These are phyloP conservation scores for Alternaria novae-zelandiae DNA, from an alignment of 2,329 filamentous ascomycete genomes.

Conservation along the genomic window DNA sequence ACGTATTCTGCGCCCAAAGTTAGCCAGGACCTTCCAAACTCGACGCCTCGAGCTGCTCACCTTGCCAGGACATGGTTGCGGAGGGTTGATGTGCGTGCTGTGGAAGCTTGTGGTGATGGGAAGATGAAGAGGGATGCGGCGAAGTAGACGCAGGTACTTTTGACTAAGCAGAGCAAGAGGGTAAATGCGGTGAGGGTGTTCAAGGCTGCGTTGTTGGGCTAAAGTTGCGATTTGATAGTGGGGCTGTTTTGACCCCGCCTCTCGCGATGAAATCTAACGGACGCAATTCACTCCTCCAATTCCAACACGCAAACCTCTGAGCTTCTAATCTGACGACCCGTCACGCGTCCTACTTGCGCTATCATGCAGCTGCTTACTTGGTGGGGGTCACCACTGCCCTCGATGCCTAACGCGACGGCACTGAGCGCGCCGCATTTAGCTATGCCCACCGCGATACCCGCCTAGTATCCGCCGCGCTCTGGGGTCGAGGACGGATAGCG, in stretches of 20 bases:
- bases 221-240: slow-evolving; percentile 24
- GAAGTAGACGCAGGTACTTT: slow-evolving; percentile 28
- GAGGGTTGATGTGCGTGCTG: slow-evolving; percentile 35
- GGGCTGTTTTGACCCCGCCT: slow-evolving; percentile 21
- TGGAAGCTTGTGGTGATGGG: slow-evolving; percentile 25
- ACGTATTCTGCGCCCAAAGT: slow-evolving; percentile 47
- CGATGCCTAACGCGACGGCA: slow-evolving; percentile 1
- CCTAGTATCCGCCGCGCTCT: slow-evolving; percentile 11
- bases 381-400: slow-evolving; percentile 17
- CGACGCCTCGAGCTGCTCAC: slow-evolving; percentile 32
- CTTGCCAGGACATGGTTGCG: slow-evolving; percentile 53
- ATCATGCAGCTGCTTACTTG: slow-evolving; percentile 25
- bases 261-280: slow-evolving; percentile 6
- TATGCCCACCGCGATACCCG: slow-evolving; percentile 14
- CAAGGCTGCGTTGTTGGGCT: slow-evolving; percentile 24
- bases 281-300: slow-evolving; percentile 6
- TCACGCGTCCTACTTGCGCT: slow-evolving; percentile 32
- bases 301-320: background rate
- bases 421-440: background rate
- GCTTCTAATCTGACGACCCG: background rate
- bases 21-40: slow-evolving; percentile 22
- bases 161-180: slow-evolving; percentile 32
- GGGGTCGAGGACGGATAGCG: slow-evolving; percentile 2
- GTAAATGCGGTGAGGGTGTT: slow-evolving; percentile 32
- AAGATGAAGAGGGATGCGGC: slow-evolving; percentile 17